Evolutionary conservation across 352 stramenopile genomes (phyloP).

Genomic region (Phytopythium boreale): DNA sequence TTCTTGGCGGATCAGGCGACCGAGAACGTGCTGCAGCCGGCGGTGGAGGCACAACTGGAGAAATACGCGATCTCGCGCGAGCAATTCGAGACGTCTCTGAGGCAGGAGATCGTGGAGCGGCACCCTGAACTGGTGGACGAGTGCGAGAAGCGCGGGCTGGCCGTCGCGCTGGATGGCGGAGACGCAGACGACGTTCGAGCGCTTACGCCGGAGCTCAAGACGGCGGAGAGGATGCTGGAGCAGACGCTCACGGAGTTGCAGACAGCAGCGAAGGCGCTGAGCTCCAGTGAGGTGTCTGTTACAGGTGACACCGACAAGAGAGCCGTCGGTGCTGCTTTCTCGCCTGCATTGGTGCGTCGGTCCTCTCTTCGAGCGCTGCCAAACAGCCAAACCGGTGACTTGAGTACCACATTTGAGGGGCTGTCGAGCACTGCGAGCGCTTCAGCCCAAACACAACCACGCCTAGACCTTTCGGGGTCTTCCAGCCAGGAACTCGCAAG

Average conservation of each 20-base stretch:
- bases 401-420: background rate
- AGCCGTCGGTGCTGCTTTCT: background rate
- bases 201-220: background rate
- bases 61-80: constrained; percentile 5
- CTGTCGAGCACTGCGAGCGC: background rate
- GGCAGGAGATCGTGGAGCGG: constrained; percentile 17
- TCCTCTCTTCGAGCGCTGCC: background rate
- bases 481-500: background rate
- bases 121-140: constrained; percentile 14
- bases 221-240: background rate
- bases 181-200: background rate
- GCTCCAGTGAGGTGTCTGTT: background rate
- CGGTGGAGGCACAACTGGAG: constrained; percentile 6
- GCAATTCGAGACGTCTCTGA: constrained; percentile 18
- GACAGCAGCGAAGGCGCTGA: background rate
- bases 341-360: background rate
- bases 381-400: background rate
- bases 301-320: background rate
- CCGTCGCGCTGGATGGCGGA: background rate
- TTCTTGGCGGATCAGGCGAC: constrained; percentile 4
- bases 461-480: background rate
- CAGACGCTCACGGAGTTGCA: background rate
- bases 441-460: background rate
- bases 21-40: constrained; percentile 3
- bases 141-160: constrained; percentile 1